These are phyloP conservation scores for Tolypocladium endophyticum DNA, from an alignment of 2,329 filamentous ascomycete genomes.

Conservation along the genomic window DNA sequence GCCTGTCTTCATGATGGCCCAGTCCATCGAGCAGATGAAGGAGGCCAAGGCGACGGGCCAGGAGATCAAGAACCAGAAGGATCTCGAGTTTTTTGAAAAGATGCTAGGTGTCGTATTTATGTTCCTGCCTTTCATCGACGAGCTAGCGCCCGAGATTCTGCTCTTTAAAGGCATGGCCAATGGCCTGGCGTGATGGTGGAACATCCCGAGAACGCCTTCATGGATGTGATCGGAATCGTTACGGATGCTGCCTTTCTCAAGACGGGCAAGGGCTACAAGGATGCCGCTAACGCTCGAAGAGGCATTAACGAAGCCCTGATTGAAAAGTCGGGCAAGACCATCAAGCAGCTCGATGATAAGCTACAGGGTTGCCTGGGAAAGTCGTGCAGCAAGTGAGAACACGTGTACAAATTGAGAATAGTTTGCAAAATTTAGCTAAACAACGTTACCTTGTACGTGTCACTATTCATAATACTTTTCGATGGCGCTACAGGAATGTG, in stretches of 20 bases:
- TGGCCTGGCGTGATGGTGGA: not conserved
- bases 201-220: not conserved
- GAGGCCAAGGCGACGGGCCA: no score
- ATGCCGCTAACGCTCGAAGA: not conserved
- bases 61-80: no score
- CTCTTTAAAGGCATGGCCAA: no score
- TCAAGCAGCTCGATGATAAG: slow-evolving; percentile 5
- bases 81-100: no score
- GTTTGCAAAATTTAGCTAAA: not conserved
- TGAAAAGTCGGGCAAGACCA: slow-evolving; percentile 1
- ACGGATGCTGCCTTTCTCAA: not conserved
- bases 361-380: slow-evolving; percentile 1
- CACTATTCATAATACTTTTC: not conserved
- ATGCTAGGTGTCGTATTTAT: no score
- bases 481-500: not conserved
- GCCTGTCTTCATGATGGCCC: no score
- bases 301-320: not conserved
- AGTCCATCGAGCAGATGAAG: no score
- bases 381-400: slow-evolving; percentile 1
- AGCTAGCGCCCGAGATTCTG: no score
- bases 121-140: no score
- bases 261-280: not conserved
- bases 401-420: not conserved
- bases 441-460: not conserved
- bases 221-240: slow-evolving; percentile 1